Evolutionary conservation across 352 stramenopile genomes (phyloP), one percentile per base, ranked within the genome.

Genomic region (Lagenidium sp.): DNA sequence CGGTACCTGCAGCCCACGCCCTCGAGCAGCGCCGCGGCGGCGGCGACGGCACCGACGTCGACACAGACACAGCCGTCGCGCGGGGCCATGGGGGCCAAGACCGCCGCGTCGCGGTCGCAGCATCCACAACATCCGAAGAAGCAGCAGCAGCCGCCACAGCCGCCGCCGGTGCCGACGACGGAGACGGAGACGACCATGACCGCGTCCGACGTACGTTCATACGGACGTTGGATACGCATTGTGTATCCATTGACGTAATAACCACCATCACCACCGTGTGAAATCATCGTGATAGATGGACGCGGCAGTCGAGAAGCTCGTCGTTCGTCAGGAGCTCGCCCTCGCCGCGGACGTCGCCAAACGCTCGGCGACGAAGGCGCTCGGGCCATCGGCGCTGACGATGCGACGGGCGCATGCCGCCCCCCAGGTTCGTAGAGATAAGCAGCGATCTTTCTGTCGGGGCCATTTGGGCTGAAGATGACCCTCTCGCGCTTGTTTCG

Each of bases 231-330:
- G 30, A 25, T n/a, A n/a, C n/a, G n/a, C n/a, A n/a, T n/a, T n/a
- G n/a, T n/a, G n/a, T n/a, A n/a, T n/a, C n/a, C n/a, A n/a, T n/a
- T n/a, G n/a, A n/a, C n/a, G n/a, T n/a, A n/a, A n/a, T n/a, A n/a
- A n/a, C n/a, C n/a, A n/a, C n/a, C n/a, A n/a, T n/a, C n/a, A n/a
- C n/a, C n/a, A n/a, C n/a, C n/a, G n/a, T n/a, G n/a, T n/a, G n/a
- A n/a, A n/a, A n/a, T 18, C 41, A 20, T 32, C 13, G 1, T 25
- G 29, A 24, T 18, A 63, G 75, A 67, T 78, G 38, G 62, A 65
- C 40, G 65, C 82, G 31, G 70, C 63, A 2, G 70, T 84, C 18
- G 70, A 83, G 40, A 81, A 78, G 31, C 42, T 89, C 22, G 46
- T 89, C 30, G 73, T 75, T 57, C 57, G 63, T 21, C 74, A 85